phyloP scores from a whole-genome alignment of 176 grass and related monocot genomes.

The Saccharum spontaneum region DNA sequence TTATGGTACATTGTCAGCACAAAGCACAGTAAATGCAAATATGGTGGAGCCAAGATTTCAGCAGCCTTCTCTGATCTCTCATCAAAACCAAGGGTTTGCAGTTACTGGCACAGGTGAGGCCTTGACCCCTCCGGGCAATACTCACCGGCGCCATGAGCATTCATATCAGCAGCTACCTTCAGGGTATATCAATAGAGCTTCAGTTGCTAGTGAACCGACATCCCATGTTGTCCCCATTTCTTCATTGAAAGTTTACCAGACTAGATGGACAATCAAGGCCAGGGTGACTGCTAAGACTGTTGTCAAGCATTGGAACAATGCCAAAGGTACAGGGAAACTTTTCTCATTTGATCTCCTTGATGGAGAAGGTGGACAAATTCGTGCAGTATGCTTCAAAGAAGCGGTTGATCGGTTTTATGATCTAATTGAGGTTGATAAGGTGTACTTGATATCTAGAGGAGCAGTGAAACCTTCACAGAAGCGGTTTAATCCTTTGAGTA shows the following conservation, averaged over 20 bases:
- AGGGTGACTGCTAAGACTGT: conserved; percentile 66
- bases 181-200: conserved; percentile 54
- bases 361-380: conserved; percentile 69
- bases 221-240: conserved; percentile 54
- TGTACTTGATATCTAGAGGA: conserved; percentile 86
- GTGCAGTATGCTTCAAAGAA: conserved; percentile 60
- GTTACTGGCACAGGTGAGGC: conserved; percentile 26
- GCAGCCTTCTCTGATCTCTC: conserved; percentile 19
- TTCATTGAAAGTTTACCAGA: conserved; percentile 64
- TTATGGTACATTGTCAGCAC: conserved; percentile 30
- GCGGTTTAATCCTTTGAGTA: conserved; percentile 60
- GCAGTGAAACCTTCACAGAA: conserved; percentile 51
- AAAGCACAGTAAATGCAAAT: conserved; percentile 34
- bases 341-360: conserved; percentile 91
- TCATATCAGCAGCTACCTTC: conserved; percentile 55
- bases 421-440: conserved; percentile 68
- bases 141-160: conserved; percentile 30
- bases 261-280: conserved; percentile 83
- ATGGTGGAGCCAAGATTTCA: conserved; percentile 36
- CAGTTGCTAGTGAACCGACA: conserved; percentile 57
- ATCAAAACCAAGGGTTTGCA: conserved; percentile 56
- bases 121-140: conserved; percentile 44
- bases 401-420: conserved; percentile 57
- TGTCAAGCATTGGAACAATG: conserved; percentile 51
- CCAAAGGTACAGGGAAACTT: conserved; percentile 57